Conservation (phyloP, 2,329 filamentous ascomycete species). For the Davidsoniella virescens region DNA sequence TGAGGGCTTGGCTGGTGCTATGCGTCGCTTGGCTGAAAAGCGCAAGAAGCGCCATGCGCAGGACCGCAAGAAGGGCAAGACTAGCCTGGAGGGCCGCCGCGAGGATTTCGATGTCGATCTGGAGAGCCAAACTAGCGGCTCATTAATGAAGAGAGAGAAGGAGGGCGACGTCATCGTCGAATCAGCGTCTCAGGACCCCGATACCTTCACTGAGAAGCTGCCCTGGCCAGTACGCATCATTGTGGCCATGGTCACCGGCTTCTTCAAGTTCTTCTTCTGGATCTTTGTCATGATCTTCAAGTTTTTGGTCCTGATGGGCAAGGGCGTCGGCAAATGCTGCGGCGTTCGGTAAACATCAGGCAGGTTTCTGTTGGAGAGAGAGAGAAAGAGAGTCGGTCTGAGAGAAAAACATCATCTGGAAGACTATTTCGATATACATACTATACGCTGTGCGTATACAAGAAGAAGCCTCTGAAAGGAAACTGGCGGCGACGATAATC, state of each 20-base stretch:
- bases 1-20: conserved; percentile 12
- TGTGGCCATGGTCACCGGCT: conserved; percentile 33
- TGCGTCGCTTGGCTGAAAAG: conserved; percentile 11
- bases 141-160: conserved; percentile 20
- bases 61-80: conserved; percentile 15
- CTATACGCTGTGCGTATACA: neutral
- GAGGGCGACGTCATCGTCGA: conserved; percentile 17
- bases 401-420: neutral
- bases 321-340: conserved; percentile 34
- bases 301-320: conserved; percentile 32
- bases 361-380: neutral
- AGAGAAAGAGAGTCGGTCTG: neutral
- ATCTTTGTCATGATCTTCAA: conserved; percentile 38
- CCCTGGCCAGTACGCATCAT: conserved; percentile 32
- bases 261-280: conserved; percentile 45
- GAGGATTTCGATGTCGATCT: conserved; percentile 46
- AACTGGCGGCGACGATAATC: neutral
- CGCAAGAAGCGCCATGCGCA: conserved; percentile 16
- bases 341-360: conserved; percentile 15
- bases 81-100: conserved; percentile 21
- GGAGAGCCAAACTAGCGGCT: conserved; percentile 42
- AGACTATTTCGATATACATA: neutral
- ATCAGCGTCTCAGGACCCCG: neutral
- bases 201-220: conserved; percentile 22
- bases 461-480: neutral